Percentiles rank a stretch among this genome's conserved stretches.
Conservation (phyloP, 176 grass and related monocot species). For the Carex pumila region DNA sequence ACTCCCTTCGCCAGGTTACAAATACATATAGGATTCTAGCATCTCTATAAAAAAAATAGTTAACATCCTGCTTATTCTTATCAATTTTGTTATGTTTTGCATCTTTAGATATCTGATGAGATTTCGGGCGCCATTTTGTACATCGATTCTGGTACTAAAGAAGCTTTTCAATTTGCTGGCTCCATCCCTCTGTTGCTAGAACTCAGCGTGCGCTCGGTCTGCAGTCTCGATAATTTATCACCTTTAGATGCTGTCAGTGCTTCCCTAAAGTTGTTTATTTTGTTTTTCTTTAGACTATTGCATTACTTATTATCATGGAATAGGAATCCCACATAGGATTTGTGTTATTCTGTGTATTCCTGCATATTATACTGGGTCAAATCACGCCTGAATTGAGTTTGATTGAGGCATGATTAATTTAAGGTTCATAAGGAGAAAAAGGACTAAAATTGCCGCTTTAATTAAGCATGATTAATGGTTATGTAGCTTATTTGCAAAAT, state of each 20-base stretch:
- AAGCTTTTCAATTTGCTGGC: constrained; percentile 76
- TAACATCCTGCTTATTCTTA: neutral
- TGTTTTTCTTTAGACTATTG: neutral
- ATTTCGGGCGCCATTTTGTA: constrained; percentile 54
- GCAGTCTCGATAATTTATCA: constrained; percentile 64
- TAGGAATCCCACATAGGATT: neutral
- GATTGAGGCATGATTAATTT: neutral
- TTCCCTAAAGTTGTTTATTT: neutral
- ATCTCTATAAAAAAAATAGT: neutral
- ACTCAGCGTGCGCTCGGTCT: constrained; percentile 52
- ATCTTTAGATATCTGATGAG: constrained; percentile 66
- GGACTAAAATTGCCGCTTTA: neutral
- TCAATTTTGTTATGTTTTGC: neutral
- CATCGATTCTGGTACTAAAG: constrained; percentile 58
- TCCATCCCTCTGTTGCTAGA: constrained; percentile 71
- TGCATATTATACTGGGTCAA: neutral
- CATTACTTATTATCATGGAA: neutral
- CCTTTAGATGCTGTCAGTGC: constrained; percentile 65
- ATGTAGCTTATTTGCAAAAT: neutral
- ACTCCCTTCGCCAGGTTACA: constrained; percentile 71
- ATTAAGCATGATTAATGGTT: neutral
- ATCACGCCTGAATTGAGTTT: neutral
- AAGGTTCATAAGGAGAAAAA: neutral
- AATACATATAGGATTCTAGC: neutral
- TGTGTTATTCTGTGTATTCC: neutral